Base-by-base conservation (phyloP, 2,329 filamentous ascomycete genomes). In the Phaeosphaeria sp. region DNA sequence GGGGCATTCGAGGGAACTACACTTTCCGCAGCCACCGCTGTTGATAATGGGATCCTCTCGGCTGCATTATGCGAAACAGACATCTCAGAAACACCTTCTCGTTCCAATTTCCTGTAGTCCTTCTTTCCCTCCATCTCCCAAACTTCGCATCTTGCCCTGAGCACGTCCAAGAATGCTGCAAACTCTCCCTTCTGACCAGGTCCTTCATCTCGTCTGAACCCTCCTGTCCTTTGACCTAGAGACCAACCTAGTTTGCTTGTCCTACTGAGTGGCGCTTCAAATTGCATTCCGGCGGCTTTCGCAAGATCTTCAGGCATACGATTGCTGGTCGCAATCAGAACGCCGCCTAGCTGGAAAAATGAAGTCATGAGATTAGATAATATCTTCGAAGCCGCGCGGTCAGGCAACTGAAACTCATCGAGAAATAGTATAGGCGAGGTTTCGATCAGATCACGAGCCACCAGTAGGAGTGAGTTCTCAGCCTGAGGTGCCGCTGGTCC, bases 361-460 rank as follows among this genome's bases (percentile, higher is more conserved):
- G 85, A 84, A 6, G 90, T 91, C 73, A 95, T 89, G 1, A 95
- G 82, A 66, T 90, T 90, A 59, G 89, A 91, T 60, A 95, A 79
- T 47, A 94, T 91, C 75, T 93, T 94, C 67, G 87, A 90, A 1
- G 90, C 86, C 1, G 89, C 90, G 63, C 89, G 84, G 74, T 94
- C 91, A 0, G 91, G 91, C 39, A 95, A 83, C 71, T 95, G 91
- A 61, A 95, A 94, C 72, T 95, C 91, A 65, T 94, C 91, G 2
- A 94, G 77, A 67, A 95, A 95, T 15, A 94, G 76, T 33, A 94
- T 90, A 0, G 91, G 90, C 11, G 87, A 90, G 13, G 85, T 88
- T 54, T 91, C 85, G 13, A 93, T 86, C 71, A 93, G 85, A 57
- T 93, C 90, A 67, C 89, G 87, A 30, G 91, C 90, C 69, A 94